Evolutionary conservation across 768 basidiomycete genomes (phyloP).

Genomic region (Leucosporidium yakuticum): DNA sequence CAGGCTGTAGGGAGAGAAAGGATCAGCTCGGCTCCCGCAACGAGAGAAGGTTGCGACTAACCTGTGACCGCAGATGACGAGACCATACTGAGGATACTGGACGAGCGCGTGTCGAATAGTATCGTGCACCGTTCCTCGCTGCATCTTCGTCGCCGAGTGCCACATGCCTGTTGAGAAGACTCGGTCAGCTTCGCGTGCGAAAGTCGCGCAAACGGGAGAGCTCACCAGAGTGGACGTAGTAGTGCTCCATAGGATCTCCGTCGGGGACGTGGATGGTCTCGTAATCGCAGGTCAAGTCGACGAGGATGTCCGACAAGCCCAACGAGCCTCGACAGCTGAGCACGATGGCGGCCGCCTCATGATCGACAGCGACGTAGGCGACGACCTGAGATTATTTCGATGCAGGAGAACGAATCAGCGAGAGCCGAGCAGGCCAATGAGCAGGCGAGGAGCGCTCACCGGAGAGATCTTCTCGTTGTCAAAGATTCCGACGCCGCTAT

Average conservation of each 20-base stretch:
- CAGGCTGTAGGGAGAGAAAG: constrained; percentile 19
- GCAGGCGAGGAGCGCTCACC: background rate
- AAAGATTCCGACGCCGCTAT: constrained; percentile 33
- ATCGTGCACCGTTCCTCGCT: constrained; percentile 42
- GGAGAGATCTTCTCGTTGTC: constrained; percentile 27
- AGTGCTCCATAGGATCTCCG: constrained; percentile 39
- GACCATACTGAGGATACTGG: constrained; percentile 42
- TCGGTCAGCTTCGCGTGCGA: background rate
- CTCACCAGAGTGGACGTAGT: constrained; percentile 43
- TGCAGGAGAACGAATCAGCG: constrained; percentile 5
- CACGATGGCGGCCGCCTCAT: constrained; percentile 42
- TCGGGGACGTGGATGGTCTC: constrained; percentile 38
- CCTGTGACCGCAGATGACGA: constrained; percentile 45
- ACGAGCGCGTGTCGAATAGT: constrained; percentile 41
- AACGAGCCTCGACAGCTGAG: constrained; percentile 41
- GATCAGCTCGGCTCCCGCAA: background rate
- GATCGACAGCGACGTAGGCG: constrained; percentile 45
- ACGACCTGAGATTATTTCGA: constrained; percentile 16
- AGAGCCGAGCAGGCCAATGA: too few relatives aligned
- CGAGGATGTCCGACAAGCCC: constrained; percentile 45
- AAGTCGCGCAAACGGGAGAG: constrained; percentile 38
- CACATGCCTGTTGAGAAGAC: constrained; percentile 21
- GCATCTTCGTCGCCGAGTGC: constrained; percentile 32
- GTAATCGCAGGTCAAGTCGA: constrained; percentile 46
- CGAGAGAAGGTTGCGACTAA: background rate